Percentiles rank a stretch among this genome's conserved stretches.
Evolutionary conservation across 768 basidiomycete genomes (phyloP).

Genomic region (Mycena rebaudengoi): DNA sequence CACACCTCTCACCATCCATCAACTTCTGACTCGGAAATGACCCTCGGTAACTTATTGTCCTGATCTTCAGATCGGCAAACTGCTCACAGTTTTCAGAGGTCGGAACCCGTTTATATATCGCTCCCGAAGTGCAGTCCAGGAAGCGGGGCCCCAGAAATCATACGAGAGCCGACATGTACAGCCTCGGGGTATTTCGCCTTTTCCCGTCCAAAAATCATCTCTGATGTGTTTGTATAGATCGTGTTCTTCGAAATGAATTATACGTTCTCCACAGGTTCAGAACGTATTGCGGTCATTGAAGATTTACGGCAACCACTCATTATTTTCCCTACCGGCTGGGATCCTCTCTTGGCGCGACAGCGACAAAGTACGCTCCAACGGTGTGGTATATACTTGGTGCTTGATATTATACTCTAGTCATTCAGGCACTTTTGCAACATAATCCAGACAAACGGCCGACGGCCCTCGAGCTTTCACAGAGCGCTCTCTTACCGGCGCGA

Average conservation of each 20-base stretch:
- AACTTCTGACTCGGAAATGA: conserved; percentile 72
- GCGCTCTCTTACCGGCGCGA: conserved; percentile 75
- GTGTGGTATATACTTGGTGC: background rate
- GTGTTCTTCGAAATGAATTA: conserved; percentile 99
- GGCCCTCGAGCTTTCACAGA: conserved; percentile 85
- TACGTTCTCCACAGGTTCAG: conserved; percentile 79
- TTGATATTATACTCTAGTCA: conserved; percentile 55
- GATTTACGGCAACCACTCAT: conserved; percentile 77
- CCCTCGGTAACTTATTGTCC: conserved; percentile 59
- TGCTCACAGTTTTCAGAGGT: conserved; percentile 63
- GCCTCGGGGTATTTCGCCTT: conserved; percentile 74
- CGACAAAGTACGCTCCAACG: conserved; percentile 64
- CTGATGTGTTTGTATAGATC: conserved; percentile 58
- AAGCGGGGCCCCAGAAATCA: conserved; percentile 77
- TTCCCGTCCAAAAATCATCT: background rate
- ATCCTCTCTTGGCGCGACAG: conserved; percentile 64
- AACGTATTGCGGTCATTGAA: conserved; percentile 86
- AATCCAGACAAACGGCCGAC: conserved; percentile 81
- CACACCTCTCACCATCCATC: conserved; percentile 41
- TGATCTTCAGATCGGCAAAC: background rate
- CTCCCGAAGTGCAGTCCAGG: conserved; percentile 84
- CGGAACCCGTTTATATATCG: conserved; percentile 91
- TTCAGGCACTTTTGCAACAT: conserved; percentile 83
- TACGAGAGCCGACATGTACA: conserved; percentile 93
- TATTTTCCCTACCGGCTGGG: conserved; percentile 83